phyloP scores from a whole-genome alignment of 108 stramenopile species.

The Nitzschia sp. region DNA sequence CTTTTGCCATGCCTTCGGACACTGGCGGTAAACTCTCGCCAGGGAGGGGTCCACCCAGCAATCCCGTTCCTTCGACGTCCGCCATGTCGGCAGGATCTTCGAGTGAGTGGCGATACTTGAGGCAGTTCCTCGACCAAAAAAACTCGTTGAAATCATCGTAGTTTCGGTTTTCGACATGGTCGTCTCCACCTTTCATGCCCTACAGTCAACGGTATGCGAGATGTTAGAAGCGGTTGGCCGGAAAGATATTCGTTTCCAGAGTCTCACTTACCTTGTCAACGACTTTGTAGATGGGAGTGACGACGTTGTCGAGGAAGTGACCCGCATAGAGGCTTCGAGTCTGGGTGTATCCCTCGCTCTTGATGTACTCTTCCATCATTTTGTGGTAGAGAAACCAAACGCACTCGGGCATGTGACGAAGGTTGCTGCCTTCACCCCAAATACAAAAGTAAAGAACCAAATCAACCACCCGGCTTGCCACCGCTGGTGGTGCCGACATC shows the following conservation, averaged over 20 bases:
- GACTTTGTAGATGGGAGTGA: slow-evolving; percentile 90
- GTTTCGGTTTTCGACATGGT: slow-evolving; percentile 90
- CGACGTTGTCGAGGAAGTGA: slow-evolving; percentile 93
- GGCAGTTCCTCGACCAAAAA: slow-evolving; percentile 96
- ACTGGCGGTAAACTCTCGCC: slow-evolving; percentile 70
- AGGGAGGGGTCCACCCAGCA: slow-evolving; percentile 45
- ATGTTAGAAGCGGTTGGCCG: neutral
- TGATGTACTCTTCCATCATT: slow-evolving; percentile 92
- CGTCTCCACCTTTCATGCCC: slow-evolving; percentile 81
- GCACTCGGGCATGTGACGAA: slow-evolving; percentile 98
- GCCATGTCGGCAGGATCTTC: slow-evolving; percentile 39
- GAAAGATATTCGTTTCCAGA: neutral
- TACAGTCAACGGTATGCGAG: slow-evolving; percentile 3
- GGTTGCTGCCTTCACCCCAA: slow-evolving; percentile 97
- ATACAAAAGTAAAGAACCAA: slow-evolving; percentile 95
- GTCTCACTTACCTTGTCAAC: slow-evolving; percentile 60
- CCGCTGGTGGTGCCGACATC: slow-evolving; percentile 88
- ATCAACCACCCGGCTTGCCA: slow-evolving; percentile 86
- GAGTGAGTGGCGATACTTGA: slow-evolving; percentile 78
- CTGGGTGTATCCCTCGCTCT: slow-evolving; percentile 62
- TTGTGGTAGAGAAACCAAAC: slow-evolving; percentile 98
- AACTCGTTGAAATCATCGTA: slow-evolving; percentile 99
- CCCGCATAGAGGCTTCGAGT: slow-evolving; percentile 93
- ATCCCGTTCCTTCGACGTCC: slow-evolving; percentile 45
- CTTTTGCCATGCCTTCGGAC: slow-evolving; percentile 65